A percentile compares a stretch with the other conserved stretches of the same genome.
phyloP scores from a whole-genome alignment of 306 rosid species.

The Argentina anserina region DNA sequence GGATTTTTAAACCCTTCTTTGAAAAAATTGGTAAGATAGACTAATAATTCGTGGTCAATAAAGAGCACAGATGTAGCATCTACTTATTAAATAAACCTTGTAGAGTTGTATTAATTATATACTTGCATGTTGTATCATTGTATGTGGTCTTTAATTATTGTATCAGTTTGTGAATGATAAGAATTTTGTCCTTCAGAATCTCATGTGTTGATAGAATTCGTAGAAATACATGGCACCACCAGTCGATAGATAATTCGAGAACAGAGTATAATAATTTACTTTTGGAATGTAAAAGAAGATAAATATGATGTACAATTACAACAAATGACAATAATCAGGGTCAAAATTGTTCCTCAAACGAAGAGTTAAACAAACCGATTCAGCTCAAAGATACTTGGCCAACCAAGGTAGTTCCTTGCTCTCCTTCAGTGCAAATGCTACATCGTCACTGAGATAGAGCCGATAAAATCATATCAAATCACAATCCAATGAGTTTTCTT shows the following conservation, averaged over 20 bases:
- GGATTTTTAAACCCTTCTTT: too few relatives aligned
- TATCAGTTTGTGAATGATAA: too few relatives aligned
- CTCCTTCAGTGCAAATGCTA: conserved; percentile 78
- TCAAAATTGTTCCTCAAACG: conserved; percentile 28
- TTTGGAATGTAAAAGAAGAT: background rate
- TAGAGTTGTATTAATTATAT: too few relatives aligned
- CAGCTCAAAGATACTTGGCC: conserved; percentile 68
- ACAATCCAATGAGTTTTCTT: background rate
- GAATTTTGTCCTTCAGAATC: background rate
- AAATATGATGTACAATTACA: conserved; percentile 4
- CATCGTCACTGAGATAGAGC: conserved; percentile 35
- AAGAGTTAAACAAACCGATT: background rate
- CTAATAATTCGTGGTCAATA: too few relatives aligned
- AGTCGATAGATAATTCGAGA: background rate
- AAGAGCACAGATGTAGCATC: too few relatives aligned
- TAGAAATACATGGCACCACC: background rate
- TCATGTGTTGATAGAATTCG: background rate
- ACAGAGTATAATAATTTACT: background rate
- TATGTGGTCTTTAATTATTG: too few relatives aligned
- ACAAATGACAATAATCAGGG: background rate
- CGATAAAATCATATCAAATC: background rate
- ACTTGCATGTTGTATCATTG: too few relatives aligned
- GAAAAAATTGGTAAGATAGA: too few relatives aligned
- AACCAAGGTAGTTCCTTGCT: conserved; percentile 80
- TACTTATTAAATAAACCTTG: too few relatives aligned